Conservation (phyloP, 805 yeast species). For the Kodamaea laetipori region DNA sequence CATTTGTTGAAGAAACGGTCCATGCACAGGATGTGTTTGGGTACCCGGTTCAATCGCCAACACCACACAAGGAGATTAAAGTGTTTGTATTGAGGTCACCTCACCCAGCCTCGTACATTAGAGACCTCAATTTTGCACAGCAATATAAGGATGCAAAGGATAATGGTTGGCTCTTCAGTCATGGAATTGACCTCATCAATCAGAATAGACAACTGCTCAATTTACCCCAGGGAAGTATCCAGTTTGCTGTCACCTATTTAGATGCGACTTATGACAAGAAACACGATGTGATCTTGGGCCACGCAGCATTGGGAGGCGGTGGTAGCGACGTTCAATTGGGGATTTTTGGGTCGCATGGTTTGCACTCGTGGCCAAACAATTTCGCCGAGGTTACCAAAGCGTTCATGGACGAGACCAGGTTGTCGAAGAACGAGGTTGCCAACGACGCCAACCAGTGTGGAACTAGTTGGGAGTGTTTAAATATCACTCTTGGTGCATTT, state of each 20-base stretch:
- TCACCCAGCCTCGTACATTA: slow-evolving; percentile 66
- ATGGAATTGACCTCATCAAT: slow-evolving; percentile 74
- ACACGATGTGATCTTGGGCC: slow-evolving; percentile 65
- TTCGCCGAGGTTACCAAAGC: slow-evolving; percentile 68
- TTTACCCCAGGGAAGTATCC: slow-evolving; percentile 37
- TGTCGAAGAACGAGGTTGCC: slow-evolving; percentile 73
- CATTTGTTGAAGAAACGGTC: slow-evolving; percentile 60
- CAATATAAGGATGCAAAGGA: slow-evolving; percentile 75
- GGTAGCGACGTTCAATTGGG: slow-evolving; percentile 70
- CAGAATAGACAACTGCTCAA: slow-evolving; percentile 19
- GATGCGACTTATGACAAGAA: slow-evolving; percentile 82
- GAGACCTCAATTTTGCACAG: slow-evolving; percentile 82
- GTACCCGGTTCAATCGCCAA: slow-evolving; percentile 49
- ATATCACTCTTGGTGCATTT: slow-evolving; percentile 88
- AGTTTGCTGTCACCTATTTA: slow-evolving; percentile 82
- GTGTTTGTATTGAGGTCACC: slow-evolving; percentile 75
- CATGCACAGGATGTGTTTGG: slow-evolving; percentile 36
- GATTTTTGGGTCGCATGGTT: slow-evolving; percentile 90
- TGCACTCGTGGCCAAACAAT: slow-evolving; percentile 89
- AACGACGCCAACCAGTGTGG: slow-evolving; percentile 86
- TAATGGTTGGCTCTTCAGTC: slow-evolving; percentile 73
- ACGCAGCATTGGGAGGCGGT: slow-evolving; percentile 96
- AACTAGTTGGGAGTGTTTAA: slow-evolving; percentile 85
- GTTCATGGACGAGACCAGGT: slow-evolving; percentile 70
- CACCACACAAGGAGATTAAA: slow-evolving; percentile 61